These are phyloP conservation scores for Trichoderma sp. DNA, from an alignment of 2,329 filamentous ascomycete species.

Conservation along the genomic window DNA sequence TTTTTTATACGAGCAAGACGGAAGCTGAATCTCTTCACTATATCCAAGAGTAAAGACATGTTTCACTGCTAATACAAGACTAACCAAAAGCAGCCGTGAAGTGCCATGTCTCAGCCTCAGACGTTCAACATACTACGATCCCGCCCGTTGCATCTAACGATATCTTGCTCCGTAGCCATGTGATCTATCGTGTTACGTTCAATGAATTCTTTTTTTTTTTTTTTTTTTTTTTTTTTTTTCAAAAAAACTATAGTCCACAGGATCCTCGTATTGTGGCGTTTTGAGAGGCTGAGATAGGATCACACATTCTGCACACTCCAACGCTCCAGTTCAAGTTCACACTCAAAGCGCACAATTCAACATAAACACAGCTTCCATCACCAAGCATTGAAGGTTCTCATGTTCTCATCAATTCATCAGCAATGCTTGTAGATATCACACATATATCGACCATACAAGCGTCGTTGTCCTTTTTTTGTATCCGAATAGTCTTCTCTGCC, in stretches of 20 bases:
- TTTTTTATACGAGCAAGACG: background rate
- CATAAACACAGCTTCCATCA: background rate
- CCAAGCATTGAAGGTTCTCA: background rate
- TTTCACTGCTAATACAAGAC: background rate
- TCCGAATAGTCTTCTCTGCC: background rate
- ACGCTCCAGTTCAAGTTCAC: background rate
- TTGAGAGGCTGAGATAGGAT: background rate
- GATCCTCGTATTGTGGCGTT: background rate
- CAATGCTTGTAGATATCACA: background rate
- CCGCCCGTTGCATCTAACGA: background rate
- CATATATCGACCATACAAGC: fast-evolving
- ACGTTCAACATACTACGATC: too few relatives aligned
- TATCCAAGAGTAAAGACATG: background rate
- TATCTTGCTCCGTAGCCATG: background rate
- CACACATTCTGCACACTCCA: background rate
- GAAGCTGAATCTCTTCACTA: background rate
- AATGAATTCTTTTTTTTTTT: too few relatives aligned
- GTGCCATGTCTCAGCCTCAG: background rate
- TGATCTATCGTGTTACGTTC: too few relatives aligned
- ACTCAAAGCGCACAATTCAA: background rate
- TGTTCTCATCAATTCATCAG: background rate
- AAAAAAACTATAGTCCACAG: too few relatives aligned
- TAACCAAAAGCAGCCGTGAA: background rate
- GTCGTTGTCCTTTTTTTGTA: background rate
- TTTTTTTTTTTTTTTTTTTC: too few relatives aligned